Conservation (phyloP, 2,329 filamentous ascomycete species). For the Aurifilum marmelostoma region DNA sequence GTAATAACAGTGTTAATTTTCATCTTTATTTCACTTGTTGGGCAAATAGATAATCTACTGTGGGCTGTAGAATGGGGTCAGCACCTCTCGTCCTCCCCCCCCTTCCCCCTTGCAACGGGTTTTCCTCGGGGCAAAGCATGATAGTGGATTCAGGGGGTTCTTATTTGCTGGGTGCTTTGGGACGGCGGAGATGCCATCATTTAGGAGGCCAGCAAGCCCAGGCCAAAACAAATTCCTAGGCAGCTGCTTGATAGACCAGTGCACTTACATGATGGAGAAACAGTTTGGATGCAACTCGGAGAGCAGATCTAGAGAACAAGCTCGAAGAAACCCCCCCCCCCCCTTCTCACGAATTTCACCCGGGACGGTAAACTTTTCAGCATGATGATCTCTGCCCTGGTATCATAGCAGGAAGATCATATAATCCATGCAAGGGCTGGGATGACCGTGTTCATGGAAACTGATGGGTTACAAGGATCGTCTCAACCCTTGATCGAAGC, state of each 20-base stretch:
- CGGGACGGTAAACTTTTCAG: no score
- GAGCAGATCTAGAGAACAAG: neutral
- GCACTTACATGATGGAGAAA: neutral
- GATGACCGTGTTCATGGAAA: neutral
- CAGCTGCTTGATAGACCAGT: no score
- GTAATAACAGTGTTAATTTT: no score
- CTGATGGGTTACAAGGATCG: neutral
- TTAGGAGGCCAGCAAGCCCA: neutral
- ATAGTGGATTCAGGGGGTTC: neutral
- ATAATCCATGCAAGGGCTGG: neutral
- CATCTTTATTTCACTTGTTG: no score
- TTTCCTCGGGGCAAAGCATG: neutral
- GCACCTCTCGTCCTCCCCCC: no score
- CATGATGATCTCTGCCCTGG: no score
- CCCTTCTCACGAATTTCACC: no score
- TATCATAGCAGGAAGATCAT: neutral
- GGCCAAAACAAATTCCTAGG: no score
- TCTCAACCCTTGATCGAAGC: neutral
- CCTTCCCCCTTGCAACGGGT: neutral
- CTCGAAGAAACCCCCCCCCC: neutral
- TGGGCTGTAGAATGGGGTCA: no score
- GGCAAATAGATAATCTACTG: no score
- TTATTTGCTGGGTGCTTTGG: neutral
- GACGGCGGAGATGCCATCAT: neutral
- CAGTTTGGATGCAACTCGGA: neutral